Conservation (phyloP, 2,329 filamentous ascomycete species). For the Alternaria panax region DNA sequence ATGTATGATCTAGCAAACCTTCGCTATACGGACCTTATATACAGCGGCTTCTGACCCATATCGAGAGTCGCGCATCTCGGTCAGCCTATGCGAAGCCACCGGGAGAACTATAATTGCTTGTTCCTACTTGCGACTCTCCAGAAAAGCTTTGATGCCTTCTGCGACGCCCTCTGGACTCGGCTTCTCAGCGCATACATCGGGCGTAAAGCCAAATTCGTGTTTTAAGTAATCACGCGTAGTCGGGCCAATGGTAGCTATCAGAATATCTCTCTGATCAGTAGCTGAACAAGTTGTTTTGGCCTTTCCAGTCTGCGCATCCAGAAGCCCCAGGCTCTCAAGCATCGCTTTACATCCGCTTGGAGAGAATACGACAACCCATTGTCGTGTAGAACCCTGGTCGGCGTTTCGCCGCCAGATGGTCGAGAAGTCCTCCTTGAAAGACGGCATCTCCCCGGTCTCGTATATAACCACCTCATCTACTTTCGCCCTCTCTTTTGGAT, state of each 20-base stretch:
- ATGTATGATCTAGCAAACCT: background rate
- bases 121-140: background rate
- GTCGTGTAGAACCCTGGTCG: slow-evolving; percentile 42
- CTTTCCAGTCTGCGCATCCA: slow-evolving; percentile 52
- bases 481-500: slow-evolving; percentile 61
- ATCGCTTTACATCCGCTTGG: slow-evolving; percentile 69
- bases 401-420: slow-evolving; percentile 58
- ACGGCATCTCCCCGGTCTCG: slow-evolving; percentile 80
- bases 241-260: slow-evolving; percentile 88
- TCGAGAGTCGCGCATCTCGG: background rate
- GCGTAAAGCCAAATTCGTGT: slow-evolving; percentile 69
- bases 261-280: slow-evolving; percentile 56
- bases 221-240: slow-evolving; percentile 82
- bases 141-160: slow-evolving; percentile 65
- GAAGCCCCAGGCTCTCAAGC: slow-evolving; percentile 60
- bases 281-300: slow-evolving; percentile 23
- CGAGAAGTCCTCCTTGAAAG: slow-evolving; percentile 74
- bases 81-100: background rate
- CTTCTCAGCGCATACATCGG: slow-evolving; percentile 80
- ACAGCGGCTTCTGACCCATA: background rate
- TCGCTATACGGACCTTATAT: background rate
- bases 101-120: background rate
- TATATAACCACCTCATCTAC: slow-evolving; percentile 88
- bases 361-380: slow-evolving; percentile 79
- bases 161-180: slow-evolving; percentile 83